Percentiles rank a stretch among this genome's conserved stretches.
These are phyloP conservation scores for Melocanna baccifera DNA, from an alignment of 176 grass and related monocot genomes.

Conservation along the genomic window DNA sequence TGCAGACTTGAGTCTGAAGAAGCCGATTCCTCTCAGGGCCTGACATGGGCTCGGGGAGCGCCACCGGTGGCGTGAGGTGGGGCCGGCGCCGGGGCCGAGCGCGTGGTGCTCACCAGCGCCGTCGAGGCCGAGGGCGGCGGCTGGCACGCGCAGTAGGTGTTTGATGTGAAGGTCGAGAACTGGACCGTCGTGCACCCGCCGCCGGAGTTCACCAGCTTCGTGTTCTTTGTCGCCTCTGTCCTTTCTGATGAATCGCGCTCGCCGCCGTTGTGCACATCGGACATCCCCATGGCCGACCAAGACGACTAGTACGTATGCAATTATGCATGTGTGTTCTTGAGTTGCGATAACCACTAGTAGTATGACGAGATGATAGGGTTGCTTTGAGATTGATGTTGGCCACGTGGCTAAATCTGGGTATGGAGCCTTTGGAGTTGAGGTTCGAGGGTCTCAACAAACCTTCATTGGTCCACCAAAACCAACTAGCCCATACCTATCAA, in stretches of 20 bases:
- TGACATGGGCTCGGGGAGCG: too few relatives aligned
- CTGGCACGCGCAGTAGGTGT: conserved; percentile 42
- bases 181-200: conserved; percentile 43
- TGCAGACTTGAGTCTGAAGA: too few relatives aligned
- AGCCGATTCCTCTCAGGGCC: too few relatives aligned
- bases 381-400: too few relatives aligned
- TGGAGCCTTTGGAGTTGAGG: too few relatives aligned
- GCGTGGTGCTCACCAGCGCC: background rate
- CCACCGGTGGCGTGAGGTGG: conserved; percentile 45
- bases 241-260: conserved; percentile 7
- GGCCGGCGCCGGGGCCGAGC: conserved; percentile 33
- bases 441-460: too few relatives aligned
- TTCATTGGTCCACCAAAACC: background rate
- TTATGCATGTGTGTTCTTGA: too few relatives aligned
- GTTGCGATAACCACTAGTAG: too few relatives aligned
- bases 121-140: conserved; percentile 16
- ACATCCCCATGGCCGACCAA: background rate
- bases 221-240: conserved; percentile 38
- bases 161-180: conserved; percentile 33
- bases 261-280: too few relatives aligned
- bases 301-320: too few relatives aligned
- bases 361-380: too few relatives aligned
- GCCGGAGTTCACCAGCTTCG: conserved; percentile 42
- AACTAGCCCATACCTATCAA: background rate
- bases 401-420: too few relatives aligned